Base-by-base conservation (phyloP, 2,329 filamentous ascomycete species). In the Verticillium nubilum region DNA sequence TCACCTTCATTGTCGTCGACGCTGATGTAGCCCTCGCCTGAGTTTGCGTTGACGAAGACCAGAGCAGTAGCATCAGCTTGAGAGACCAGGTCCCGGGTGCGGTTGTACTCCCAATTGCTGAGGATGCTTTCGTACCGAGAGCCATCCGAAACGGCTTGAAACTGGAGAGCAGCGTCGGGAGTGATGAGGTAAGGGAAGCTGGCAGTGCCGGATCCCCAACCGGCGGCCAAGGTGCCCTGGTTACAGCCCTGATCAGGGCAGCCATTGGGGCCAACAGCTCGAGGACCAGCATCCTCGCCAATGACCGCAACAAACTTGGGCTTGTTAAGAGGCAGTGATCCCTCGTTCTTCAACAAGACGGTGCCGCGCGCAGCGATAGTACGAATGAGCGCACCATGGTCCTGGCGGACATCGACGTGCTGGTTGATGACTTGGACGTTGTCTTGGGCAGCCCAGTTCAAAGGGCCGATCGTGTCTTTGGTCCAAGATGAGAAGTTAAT, bases 401-500 rank as follows among this genome's bases (percentile, higher is more conserved):
- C 80, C 50, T 75, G 82, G 58, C 87, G 90, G n/a, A 96, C 94
- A 68, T 97, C 87, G 26, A 97, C 85, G 64, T 93, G 91, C 66
- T 86, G 82, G 74, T 97, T 91, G 76, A 97, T 81, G 65, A 88
- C 81, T 58, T 85, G 82, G 65, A 82, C 84, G 56, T 84, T 84
- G 60, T 87, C 79, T 26, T 83, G 74, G 13, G 84, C 88, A 10
- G 81, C 83, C 56, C 74, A 80, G 70, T 97, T 87, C 55, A 86
- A 68, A 60, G 85, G 89, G 52, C 89, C 90, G 65, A 84, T 89
- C 0, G 90, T 93, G 66, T 94, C 87, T 1, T 79, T 76, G 1
- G 88, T 91, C 94, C 94, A 98, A 5, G 92, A 92, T 67, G 89
- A 88, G 75, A 97, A 97, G 80, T 93, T 98, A 73, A 90, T 86